Conservation (phyloP, 129 eudicot species). For the Tanacetum coccineum region DNA sequence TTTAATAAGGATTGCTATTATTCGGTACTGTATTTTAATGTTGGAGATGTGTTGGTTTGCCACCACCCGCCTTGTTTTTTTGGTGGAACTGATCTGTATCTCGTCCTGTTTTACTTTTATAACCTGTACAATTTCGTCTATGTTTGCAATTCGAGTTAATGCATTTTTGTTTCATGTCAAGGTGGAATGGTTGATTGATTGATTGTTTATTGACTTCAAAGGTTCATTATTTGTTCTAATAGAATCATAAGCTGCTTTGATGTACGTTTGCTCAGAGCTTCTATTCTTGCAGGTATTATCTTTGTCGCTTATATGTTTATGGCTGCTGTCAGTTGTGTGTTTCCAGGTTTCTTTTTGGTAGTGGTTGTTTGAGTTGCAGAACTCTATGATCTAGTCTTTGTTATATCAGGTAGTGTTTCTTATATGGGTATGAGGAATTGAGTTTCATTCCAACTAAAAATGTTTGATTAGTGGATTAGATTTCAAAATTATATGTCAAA, state of each 20-base stretch:
- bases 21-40: conserved; percentile 28
- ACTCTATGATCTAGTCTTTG: not conserved
- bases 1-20: conserved; percentile 36
- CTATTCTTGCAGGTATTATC: not conserved
- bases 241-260: not conserved
- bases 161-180: not conserved
- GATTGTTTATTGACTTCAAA: not conserved
- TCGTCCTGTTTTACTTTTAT: conserved; percentile 16
- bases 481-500: too few relatives aligned
- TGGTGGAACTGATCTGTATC: conserved; percentile 27
- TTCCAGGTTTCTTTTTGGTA: not conserved
- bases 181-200: not conserved
- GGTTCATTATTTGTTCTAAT: not conserved
- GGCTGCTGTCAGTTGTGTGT: not conserved
- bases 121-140: conserved; percentile 20
- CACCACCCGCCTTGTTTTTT: conserved; percentile 19
- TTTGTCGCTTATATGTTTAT: not conserved
- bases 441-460: too few relatives aligned
- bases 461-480: too few relatives aligned
- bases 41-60: not conserved
- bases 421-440: too few relatives aligned
- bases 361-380: not conserved
- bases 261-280: not conserved
- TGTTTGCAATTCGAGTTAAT: not conserved
- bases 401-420: not conserved